phyloP scores from a whole-genome alignment of 805 yeast species.

The Schwanniomyces occidentalis region DNA sequence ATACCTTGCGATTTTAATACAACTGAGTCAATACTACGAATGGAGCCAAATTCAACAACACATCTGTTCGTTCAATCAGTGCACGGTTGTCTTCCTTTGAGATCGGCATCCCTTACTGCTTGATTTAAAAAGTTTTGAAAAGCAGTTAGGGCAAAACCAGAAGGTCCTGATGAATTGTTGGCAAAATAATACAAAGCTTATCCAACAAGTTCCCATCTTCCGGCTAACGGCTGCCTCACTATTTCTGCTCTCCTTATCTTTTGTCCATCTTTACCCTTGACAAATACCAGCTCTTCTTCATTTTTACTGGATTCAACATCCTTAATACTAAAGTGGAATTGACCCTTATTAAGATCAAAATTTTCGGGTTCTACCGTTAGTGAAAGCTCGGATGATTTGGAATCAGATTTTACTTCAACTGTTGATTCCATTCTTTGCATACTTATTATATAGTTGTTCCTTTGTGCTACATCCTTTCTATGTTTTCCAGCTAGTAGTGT shows the following conservation, averaged over 20 bases:
- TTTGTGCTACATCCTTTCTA: no score
- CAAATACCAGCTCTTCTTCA: no score
- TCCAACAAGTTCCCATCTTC: constrained; percentile 5
- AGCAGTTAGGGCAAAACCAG: constrained; percentile 5
- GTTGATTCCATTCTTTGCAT: no score
- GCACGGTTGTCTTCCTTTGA: constrained; percentile 1
- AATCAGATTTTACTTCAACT: no score
- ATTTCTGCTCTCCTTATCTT: constrained; percentile 3
- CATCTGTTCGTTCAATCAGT: constrained; percentile 2
- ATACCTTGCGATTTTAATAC: constrained; percentile 4
- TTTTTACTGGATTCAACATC: no score
- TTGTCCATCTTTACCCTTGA: no score
- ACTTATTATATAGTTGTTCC: no score
- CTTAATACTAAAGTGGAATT: no score
- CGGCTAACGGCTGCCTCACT: constrained; percentile 4
- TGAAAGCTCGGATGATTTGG: no score
- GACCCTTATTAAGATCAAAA: no score
- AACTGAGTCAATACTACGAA: constrained; percentile 1
- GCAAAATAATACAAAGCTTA: constrained; percentile 8
- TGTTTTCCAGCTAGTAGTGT: no score
- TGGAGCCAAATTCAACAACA: constrained; percentile 3
- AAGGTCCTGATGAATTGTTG: constrained; percentile 8
- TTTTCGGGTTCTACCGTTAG: no score
- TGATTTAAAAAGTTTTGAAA: constrained; percentile 8
- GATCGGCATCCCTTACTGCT: constrained; percentile 6